Base-by-base conservation (phyloP, 2,329 filamentous ascomycete genomes). In the Cordyceps cateniannulata region DNA sequence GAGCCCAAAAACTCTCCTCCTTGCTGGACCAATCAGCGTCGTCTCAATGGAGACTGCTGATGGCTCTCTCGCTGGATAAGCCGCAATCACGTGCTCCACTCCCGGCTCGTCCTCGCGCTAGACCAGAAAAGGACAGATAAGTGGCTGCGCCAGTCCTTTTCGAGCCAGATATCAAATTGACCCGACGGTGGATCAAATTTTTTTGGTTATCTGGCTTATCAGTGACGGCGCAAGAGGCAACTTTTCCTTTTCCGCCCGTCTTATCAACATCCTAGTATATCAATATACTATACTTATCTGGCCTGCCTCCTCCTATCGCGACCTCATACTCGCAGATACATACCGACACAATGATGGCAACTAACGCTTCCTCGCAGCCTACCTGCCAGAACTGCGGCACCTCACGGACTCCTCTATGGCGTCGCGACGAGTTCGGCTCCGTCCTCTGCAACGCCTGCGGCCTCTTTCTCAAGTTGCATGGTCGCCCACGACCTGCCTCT, bases 381-480 rank as follows among this genome's bases (percentile, higher is more conserved):
- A 90, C 93, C 67, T 99, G 95, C 76, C 91, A 96, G 75, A 99
- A 99, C 75, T 99, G 95, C 77, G 85, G 86, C 65, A 99, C 95
- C 49, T 96, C 91, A 47, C 98, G 93, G 57, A 99, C 95, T 50
- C 95, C 95, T 47, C 80, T 99, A 72, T 99, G 95, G 95, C 90
- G 95, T 69, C 89, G 95, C 79, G 95, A 99, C 81, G 95, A 99
- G 79, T 86, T 89, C 69, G 95, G 95, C 66, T 89, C 92, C 1
- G 93, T 99, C 42, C 88, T 99, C 57, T 99, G 95, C 86, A 99
- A 99, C 78, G 95, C 95, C 70, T 99, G 95, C 76, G 95, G 95
- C 63, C 84, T 99, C 61, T 99, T 98, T 76, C 84, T 98, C 70
- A 99, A 99, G 82, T 83, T 99, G 67, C 95, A 99, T 73, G 93